These are phyloP conservation scores for Entomortierella beljakovae DNA, from an alignment of 192 early-diverging fungal genomes.

Conservation along the genomic window DNA sequence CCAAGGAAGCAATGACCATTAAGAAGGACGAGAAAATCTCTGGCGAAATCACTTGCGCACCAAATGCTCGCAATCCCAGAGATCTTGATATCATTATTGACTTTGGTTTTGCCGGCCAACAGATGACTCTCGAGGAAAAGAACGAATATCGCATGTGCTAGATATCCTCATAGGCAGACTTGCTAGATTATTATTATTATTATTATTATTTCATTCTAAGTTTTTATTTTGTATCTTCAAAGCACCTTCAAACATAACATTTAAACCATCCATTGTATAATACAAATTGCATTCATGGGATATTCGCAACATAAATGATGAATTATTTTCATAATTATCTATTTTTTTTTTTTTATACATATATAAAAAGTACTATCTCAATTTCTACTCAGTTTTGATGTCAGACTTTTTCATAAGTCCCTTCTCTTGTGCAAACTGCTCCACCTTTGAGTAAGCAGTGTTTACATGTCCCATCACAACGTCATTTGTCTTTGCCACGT, in stretches of 20 bases:
- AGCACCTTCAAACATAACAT: neutral
- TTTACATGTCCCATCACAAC: constrained; percentile 25
- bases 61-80: constrained; percentile 89
- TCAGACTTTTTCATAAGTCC: constrained; percentile 41
- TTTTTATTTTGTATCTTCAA: neutral
- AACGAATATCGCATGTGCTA: constrained; percentile 61
- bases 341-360: no score
- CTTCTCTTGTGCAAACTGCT: constrained; percentile 36
- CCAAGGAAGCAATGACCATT: constrained; percentile 71
- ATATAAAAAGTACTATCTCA: neutral
- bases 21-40: constrained; percentile 81
- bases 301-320: neutral
- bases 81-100: constrained; percentile 92
- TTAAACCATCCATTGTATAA: neutral
- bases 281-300: constrained; percentile 1
- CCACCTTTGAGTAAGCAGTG: constrained; percentile 27
- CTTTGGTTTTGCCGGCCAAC: constrained; percentile 53
- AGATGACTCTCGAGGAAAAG: constrained; percentile 50
- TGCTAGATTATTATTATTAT: no score
- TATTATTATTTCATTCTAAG: neutral
- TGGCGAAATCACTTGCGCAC: constrained; percentile 65
- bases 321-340: no score
- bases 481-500: constrained; percentile 36
- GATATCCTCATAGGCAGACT: neutral
- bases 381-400: constrained; percentile 27